Percentiles rank a stretch among this genome's conserved stretches.
Evolutionary conservation across 148 eudicot species (phyloP).

Genomic region (Diospyros lotus): DNA sequence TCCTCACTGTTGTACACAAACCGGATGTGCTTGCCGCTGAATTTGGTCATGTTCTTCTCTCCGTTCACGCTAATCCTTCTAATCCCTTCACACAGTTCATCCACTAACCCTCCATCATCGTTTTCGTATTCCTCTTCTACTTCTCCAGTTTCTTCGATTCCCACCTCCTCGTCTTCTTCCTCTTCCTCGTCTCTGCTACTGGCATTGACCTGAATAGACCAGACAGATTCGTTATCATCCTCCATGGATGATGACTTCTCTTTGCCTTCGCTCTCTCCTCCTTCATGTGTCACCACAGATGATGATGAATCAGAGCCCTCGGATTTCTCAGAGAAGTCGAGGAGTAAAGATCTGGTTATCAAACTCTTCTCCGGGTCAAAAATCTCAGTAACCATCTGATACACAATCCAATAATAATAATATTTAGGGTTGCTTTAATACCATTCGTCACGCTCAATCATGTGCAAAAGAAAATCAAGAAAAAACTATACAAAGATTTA

Average conservation of each 20-base stretch:
- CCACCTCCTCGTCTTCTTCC: constrained; percentile 26
- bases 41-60: constrained; percentile 16
- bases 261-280: constrained; percentile 14
- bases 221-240: constrained; percentile 64
- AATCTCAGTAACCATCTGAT: constrained; percentile 30
- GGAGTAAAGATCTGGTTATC: constrained; percentile 59
- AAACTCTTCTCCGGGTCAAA: constrained; percentile 34
- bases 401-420: background rate
- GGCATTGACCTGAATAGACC: constrained; percentile 82
- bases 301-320: constrained; percentile 42
- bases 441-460: too few species aligned
- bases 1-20: constrained; percentile 78
- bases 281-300: constrained; percentile 40
- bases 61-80: constrained; percentile 40
- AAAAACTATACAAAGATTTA: background rate
- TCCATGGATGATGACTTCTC: constrained; percentile 14
- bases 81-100: constrained; percentile 66
- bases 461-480: too few species aligned
- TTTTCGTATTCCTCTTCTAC: constrained; percentile 25
- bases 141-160: constrained; percentile 16
- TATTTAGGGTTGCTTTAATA: too few species aligned
- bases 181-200: constrained; percentile 52
- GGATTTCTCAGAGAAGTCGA: constrained; percentile 71
- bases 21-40: constrained; percentile 49
- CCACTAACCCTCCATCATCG: constrained; percentile 50